Conservation (phyloP, 352 stramenopile genomes). For the Phytophthora meadii region DNA sequence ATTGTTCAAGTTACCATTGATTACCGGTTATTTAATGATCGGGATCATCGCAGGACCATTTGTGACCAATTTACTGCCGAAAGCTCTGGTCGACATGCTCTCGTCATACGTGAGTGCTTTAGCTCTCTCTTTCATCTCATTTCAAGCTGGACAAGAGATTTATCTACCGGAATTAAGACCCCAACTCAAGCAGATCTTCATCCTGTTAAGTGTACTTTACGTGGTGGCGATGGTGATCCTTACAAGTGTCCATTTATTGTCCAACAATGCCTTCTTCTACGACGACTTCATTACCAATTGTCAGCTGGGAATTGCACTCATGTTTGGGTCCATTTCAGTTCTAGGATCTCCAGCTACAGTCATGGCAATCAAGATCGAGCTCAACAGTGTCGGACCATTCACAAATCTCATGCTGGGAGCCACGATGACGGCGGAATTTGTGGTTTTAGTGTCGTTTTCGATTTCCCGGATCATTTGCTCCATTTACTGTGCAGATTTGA, state of each 20-base stretch:
- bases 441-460: slow-evolving; percentile 77
- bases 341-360: slow-evolving; percentile 69
- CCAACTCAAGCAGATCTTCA: slow-evolving; percentile 69
- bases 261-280: slow-evolving; percentile 69
- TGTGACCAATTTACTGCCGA: slow-evolving; percentile 29
- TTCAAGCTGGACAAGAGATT: slow-evolving; percentile 77
- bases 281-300: slow-evolving; percentile 51
- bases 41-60: slow-evolving; percentile 35
- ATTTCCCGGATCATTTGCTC: slow-evolving; percentile 68
- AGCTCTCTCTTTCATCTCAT: slow-evolving; percentile 79
- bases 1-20: slow-evolving; percentile 35
- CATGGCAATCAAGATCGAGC: slow-evolving; percentile 83
- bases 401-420: slow-evolving; percentile 78
- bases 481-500: slow-evolving; percentile 64
- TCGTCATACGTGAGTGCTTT: slow-evolving; percentile 62
- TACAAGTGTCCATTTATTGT: slow-evolving; percentile 48
- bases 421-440: slow-evolving; percentile 76
- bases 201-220: slow-evolving; percentile 60
- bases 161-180: slow-evolving; percentile 68
- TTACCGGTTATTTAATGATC: slow-evolving; percentile 36
- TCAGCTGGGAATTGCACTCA: slow-evolving; percentile 70
- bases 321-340: slow-evolving; percentile 80
- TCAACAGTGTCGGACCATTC: slow-evolving; percentile 76
- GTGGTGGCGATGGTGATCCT: slow-evolving; percentile 60
- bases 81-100: slow-evolving; percentile 28